These are phyloP conservation scores for Aureobasidium sp. DNA, from an alignment of 2,329 filamentous ascomycete genomes.

Conservation along the genomic window DNA sequence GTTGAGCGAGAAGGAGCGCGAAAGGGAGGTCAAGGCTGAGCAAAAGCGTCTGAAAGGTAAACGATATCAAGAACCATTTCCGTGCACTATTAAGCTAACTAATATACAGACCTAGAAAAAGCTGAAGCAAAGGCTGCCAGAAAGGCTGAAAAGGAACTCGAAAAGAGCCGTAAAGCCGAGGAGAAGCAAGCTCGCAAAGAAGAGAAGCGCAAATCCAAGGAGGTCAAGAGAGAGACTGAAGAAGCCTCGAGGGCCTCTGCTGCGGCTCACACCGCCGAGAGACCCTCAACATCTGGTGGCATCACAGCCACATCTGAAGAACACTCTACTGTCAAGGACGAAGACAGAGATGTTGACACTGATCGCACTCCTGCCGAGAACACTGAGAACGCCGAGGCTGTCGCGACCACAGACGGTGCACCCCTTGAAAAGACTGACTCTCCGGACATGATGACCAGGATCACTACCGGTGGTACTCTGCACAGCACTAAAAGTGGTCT, in stretches of 20 bases:
- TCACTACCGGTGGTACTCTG: background rate
- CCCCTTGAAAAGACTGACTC: constrained; percentile 9
- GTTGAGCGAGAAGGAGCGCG: constrained; percentile 47
- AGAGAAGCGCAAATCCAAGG: constrained; percentile 47
- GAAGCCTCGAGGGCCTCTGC: constrained; percentile 17
- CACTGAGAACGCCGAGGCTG: background rate
- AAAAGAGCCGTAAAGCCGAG: constrained; percentile 46
- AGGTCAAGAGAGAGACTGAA: constrained; percentile 26
- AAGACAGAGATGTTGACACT: background rate
- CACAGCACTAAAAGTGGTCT: constrained; percentile 5
- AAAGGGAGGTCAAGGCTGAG: constrained; percentile 40
- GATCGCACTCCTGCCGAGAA: background rate
- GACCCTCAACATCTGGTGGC: constrained; percentile 4
- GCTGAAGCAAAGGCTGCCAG: constrained; percentile 33
- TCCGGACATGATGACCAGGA: constrained; percentile 3
- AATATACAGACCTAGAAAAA: constrained; percentile 51
- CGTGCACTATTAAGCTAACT: constrained; percentile 5
- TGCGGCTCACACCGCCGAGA: constrained; percentile 13
- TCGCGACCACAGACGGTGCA: background rate
- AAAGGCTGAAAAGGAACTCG: constrained; percentile 34
- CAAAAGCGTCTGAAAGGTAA: constrained; percentile 50
- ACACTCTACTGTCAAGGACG: background rate
- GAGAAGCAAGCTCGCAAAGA: constrained; percentile 45
- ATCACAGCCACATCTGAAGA: background rate
- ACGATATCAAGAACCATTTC: constrained; percentile 24